phyloP scores from a whole-genome alignment of 192 early-diverging fungal species.

The Entophlyctis helioformis region DNA sequence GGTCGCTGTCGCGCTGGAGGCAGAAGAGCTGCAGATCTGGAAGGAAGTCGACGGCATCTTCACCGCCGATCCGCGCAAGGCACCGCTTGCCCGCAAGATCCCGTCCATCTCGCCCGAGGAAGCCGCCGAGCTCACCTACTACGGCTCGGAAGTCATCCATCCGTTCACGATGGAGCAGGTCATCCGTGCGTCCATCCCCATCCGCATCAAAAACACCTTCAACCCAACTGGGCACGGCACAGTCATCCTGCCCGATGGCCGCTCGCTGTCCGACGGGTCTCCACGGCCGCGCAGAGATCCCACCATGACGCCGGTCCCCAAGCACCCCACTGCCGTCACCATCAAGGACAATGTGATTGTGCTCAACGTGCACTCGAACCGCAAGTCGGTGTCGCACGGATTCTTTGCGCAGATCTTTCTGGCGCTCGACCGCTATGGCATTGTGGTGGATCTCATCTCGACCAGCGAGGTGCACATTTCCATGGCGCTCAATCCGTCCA shows the following conservation, averaged over 20 bases:
- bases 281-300: too few species aligned
- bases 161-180: conserved; percentile 99
- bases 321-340: conserved; percentile 93
- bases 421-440: conserved; percentile 74
- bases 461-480: conserved; percentile 87
- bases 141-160: conserved; percentile 84
- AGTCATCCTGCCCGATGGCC: conserved; percentile 64
- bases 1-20: conserved; percentile 76
- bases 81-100: conserved; percentile 68
- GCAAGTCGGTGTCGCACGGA: conserved; percentile 89
- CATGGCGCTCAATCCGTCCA: conserved; percentile 38
- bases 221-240: conserved; percentile 87
- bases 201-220: conserved; percentile 98
- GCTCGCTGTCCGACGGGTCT: neutral
- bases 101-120: conserved; percentile 94
- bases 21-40: conserved; percentile 95
- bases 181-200: conserved; percentile 90
- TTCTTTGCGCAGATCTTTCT: conserved; percentile 95
- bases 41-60: conserved; percentile 99
- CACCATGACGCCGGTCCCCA: neutral
- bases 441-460: conserved; percentile 87
- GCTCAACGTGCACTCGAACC: conserved; percentile 94
- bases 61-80: conserved; percentile 97
- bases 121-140: conserved; percentile 96
- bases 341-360: conserved; percentile 96